These are phyloP conservation scores for Trichoderma guizhouense DNA, from an alignment of 2,329 filamentous ascomycete species.

Conservation along the genomic window DNA sequence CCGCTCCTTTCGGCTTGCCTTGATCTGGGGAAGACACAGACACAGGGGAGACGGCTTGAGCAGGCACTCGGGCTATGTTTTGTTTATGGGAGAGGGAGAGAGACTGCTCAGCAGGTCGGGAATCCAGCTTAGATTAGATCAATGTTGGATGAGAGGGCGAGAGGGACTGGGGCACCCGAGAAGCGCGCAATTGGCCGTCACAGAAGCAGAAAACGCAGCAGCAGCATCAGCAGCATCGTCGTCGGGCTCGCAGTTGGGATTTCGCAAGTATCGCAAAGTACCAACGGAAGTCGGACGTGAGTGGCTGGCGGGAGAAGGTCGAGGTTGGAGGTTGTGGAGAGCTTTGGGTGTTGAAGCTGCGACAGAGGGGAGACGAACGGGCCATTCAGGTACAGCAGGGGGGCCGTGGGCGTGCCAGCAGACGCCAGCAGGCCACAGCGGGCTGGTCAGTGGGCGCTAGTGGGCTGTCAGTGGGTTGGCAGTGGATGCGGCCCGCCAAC, in stretches of 20 bases:
- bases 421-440: neutral
- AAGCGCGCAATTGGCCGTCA: neutral
- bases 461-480: neutral
- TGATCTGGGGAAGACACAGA: neutral
- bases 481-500: conserved; percentile 16
- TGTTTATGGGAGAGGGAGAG: neutral
- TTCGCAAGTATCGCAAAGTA: neutral
- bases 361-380: neutral
- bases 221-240: neutral
- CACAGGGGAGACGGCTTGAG: neutral
- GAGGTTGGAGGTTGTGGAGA: conserved; percentile 8
- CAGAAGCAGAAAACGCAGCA: neutral
- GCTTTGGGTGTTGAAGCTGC: neutral
- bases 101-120: neutral
- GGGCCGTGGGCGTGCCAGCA: neutral
- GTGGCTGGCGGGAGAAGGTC: conserved; percentile 13
- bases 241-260: conserved; percentile 16
- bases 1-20: neutral
- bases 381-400: conserved; percentile 2
- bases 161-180: neutral
- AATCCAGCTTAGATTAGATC: neutral
- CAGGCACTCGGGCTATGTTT: neutral
- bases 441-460: conserved; percentile 3
- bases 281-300: neutral
- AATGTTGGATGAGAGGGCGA: neutral